Conservation (phyloP, 2,329 filamentous ascomycete species). For the Pseudofabraea citricarpa region DNA sequence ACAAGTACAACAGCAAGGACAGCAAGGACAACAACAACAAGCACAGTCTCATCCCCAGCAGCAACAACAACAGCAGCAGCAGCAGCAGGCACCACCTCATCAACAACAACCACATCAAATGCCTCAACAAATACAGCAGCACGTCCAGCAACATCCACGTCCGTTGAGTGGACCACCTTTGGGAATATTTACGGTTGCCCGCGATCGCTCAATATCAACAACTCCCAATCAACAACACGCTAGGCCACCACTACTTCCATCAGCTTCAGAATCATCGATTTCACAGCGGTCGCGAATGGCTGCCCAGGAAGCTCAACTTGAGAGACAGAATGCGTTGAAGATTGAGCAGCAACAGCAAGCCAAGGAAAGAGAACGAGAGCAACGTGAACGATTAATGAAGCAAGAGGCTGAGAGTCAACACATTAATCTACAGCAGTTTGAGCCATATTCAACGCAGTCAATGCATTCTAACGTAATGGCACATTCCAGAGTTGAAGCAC, state of each 20-base stretch:
- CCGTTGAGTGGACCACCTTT: conserved; percentile 20
- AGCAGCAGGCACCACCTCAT: not conserved
- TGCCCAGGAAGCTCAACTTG: conserved; percentile 24
- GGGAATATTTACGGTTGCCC: conserved; percentile 22
- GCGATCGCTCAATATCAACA: conserved; percentile 17
- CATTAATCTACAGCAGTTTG: conserved; percentile 26
- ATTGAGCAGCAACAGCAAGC: conserved; percentile 11
- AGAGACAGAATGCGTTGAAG: conserved; percentile 22
- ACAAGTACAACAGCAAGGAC: not conserved
- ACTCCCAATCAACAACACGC: conserved; percentile 10
- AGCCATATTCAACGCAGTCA: conserved; percentile 21
- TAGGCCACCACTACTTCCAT: conserved; percentile 4
- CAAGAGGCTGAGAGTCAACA: conserved; percentile 27
- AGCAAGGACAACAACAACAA: not conserved
- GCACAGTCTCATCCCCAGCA: not conserved
- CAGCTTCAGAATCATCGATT: conserved; percentile 9
- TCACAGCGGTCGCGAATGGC: conserved; percentile 21
- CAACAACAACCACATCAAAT: not conserved
- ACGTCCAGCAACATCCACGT: conserved; percentile 3
- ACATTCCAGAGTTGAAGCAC: conserved; percentile 19
- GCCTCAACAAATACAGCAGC: not conserved
- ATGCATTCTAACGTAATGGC: conserved; percentile 15
- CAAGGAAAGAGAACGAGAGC: conserved; percentile 10
- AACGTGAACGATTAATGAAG: conserved; percentile 18
- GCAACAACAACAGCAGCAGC: not conserved